phyloP scores from a whole-genome alignment of 306 rosid genomes.

The Astragalus membranaceus region DNA sequence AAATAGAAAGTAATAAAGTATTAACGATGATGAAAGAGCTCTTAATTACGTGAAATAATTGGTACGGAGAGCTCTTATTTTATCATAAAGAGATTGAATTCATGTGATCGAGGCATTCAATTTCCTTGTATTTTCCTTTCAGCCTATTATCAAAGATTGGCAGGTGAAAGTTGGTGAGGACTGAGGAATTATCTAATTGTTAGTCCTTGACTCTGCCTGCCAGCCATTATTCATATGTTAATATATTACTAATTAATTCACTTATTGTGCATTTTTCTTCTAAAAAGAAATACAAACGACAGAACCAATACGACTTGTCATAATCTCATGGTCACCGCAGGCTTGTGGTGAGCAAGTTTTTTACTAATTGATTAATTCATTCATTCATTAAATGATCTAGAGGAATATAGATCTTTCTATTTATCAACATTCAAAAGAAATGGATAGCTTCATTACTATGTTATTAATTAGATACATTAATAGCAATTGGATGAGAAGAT shows the following conservation, averaged over 20 bases:
- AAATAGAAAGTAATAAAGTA: background rate
- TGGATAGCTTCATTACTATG: too few species aligned
- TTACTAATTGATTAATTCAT: too few species aligned
- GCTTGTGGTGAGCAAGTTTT: too few species aligned
- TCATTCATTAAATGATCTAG: too few species aligned
- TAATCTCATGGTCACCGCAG: too few species aligned
- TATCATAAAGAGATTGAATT: background rate
- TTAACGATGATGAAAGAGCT: background rate
- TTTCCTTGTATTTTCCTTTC: background rate
- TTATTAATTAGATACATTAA: too few species aligned
- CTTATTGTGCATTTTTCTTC: too few species aligned
- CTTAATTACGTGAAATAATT: slow-evolving; percentile 12
- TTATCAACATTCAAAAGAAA: too few species aligned
- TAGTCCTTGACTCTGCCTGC: background rate
- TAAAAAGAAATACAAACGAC: background rate
- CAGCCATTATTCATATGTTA: background rate
- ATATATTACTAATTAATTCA: background rate
- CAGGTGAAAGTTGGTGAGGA: background rate
- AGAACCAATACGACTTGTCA: background rate
- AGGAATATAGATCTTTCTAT: too few species aligned
- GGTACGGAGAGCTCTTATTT: too few species aligned
- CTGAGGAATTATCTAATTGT: background rate
- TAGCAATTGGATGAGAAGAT: too few species aligned
- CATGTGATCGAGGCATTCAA: background rate
- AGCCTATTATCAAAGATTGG: background rate